Conservation (phyloP, 768 basidiomycete species). For the Trametes villosa region DNA sequence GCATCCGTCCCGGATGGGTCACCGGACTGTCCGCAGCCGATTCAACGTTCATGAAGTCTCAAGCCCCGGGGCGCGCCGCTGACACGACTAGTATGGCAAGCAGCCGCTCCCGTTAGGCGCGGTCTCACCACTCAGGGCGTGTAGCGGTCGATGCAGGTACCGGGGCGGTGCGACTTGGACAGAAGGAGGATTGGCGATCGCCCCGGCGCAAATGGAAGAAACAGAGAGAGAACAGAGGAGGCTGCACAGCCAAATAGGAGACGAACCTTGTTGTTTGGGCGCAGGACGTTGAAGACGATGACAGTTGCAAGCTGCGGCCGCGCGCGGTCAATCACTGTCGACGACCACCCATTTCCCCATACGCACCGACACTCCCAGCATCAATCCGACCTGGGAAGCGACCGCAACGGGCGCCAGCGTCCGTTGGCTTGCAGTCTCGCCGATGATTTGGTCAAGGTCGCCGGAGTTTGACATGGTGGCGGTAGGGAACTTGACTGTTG, state of each 20-base stretch:
- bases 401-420: conserved; percentile 83
- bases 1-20: too few species aligned
- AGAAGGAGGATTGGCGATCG: too few species aligned
- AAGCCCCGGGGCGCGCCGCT: too few species aligned
- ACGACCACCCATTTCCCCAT: not conserved
- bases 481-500: not conserved
- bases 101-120: too few species aligned
- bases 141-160: too few species aligned
- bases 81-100: too few species aligned
- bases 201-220: not conserved
- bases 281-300: conserved; percentile 78
- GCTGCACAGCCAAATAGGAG: not conserved
- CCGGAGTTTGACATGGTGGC: conserved; percentile 27
- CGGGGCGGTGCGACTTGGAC: too few species aligned
- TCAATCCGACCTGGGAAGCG: conserved; percentile 74
- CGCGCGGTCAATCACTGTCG: conserved; percentile 12
- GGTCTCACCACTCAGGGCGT: too few species aligned
- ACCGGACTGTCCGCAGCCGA: too few species aligned
- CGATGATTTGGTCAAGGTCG: conserved; percentile 29
- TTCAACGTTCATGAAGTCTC: too few species aligned
- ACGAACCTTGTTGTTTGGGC: conserved; percentile 86
- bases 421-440: conserved; percentile 43
- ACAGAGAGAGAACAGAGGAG: not conserved
- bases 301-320: conserved; percentile 64
- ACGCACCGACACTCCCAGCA: conserved; percentile 74